Conservation (phyloP, 352 stramenopile species). For the Labyrinthula sp. region DNA sequence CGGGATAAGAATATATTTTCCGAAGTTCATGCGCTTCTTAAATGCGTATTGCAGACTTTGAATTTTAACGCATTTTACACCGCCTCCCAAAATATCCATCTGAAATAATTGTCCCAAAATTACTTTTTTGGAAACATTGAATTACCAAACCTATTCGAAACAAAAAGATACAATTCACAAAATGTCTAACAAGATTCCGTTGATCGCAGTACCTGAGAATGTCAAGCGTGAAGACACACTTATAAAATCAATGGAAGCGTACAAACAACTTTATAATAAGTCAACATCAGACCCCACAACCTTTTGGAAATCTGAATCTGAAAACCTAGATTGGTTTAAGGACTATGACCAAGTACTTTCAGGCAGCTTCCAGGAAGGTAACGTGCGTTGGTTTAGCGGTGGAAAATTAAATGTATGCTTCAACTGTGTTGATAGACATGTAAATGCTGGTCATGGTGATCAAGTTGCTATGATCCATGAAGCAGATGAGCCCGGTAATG, state of each 20-base stretch:
- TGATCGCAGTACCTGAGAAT: too few relatives aligned
- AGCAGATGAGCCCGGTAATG: slow-evolving; percentile 69
- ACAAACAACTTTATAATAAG: slow-evolving; percentile 56
- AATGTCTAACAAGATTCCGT: too few relatives aligned
- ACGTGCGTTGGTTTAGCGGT: slow-evolving; percentile 76
- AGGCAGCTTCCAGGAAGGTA: slow-evolving; percentile 59
- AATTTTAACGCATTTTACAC: too few relatives aligned
- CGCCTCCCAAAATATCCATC: too few relatives aligned
- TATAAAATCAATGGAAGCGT: slow-evolving; percentile 47
- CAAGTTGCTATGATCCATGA: slow-evolving; percentile 90
- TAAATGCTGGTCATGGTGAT: slow-evolving; percentile 43
- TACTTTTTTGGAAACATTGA: too few relatives aligned
- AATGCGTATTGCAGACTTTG: too few relatives aligned
- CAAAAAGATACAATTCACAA: too few relatives aligned
- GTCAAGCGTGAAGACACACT: slow-evolving; percentile 43
- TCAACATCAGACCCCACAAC: slow-evolving; percentile 55
- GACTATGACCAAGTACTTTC: slow-evolving; percentile 64
- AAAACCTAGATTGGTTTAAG: slow-evolving; percentile 71
- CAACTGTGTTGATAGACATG: slow-evolving; percentile 84
- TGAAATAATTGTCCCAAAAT: too few relatives aligned
- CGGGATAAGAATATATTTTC: too few relatives aligned
- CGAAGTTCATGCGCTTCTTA: too few relatives aligned
- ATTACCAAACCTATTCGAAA: too few relatives aligned
- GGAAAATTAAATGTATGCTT: slow-evolving; percentile 75
- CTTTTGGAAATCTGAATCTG: slow-evolving; percentile 77